These are phyloP conservation scores for Anthracocystis setariae DNA, from an alignment of 1,284 basidiomycete species.

Conservation along the genomic window DNA sequence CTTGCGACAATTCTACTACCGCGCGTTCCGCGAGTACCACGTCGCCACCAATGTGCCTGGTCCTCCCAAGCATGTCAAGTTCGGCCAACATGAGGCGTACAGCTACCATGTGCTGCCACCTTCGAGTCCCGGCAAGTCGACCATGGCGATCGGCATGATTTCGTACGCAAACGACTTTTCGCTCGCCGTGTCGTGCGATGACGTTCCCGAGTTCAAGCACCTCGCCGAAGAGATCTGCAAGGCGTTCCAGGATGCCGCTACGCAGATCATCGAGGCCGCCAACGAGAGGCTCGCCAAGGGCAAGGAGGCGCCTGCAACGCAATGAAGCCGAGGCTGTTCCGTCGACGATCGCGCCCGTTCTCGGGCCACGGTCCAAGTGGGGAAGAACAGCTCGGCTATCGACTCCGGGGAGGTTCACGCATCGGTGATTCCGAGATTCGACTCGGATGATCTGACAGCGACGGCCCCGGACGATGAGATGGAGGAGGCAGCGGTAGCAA, in stretches of 20 bases:
- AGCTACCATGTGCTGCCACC: constrained; percentile 66
- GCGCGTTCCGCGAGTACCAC: constrained; percentile 64
- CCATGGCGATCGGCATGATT: constrained; percentile 66
- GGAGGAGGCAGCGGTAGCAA: constrained; percentile 22
- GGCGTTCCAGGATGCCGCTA: constrained; percentile 61
- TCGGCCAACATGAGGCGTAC: constrained; percentile 64
- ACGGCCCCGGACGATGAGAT: constrained; percentile 16
- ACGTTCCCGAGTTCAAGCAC: constrained; percentile 60
- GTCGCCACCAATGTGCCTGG: constrained; percentile 66
- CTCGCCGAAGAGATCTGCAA: constrained; percentile 60
- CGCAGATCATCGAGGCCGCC: constrained; percentile 60
- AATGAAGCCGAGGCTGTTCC: constrained; percentile 46
- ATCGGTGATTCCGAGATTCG: constrained; percentile 13
- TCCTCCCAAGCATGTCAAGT: constrained; percentile 61
- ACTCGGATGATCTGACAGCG: constrained; percentile 7
- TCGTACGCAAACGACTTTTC: constrained; percentile 64
- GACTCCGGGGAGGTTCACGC: constrained; percentile 11
- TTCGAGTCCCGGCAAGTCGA: constrained; percentile 63
- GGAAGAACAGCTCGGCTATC: constrained; percentile 39
- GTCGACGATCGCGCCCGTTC: constrained; percentile 24
- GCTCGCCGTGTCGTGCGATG: constrained; percentile 66
- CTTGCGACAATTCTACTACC: constrained; percentile 58
- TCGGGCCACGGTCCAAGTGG: constrained; percentile 10
- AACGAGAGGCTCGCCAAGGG: constrained; percentile 27
- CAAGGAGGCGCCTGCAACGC: constrained; percentile 19